Evolutionary conservation across 2,329 filamentous ascomycete species (phyloP), one percentile per base, ranked within the genome.

Genomic region (Penicillium sp.): DNA sequence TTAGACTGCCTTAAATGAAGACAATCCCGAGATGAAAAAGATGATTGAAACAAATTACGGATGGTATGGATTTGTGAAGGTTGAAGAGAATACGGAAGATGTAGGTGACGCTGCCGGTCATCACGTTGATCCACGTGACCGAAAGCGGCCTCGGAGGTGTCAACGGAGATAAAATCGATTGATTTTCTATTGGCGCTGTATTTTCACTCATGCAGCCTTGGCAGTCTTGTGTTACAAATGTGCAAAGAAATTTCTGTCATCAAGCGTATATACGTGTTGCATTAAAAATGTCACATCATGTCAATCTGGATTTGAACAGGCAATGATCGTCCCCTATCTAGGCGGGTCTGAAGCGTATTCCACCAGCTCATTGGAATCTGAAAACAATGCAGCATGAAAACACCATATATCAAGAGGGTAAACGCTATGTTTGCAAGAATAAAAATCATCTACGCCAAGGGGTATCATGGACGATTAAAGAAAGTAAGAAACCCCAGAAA

Each of bases 111-210:
- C 26, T 52, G 39, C 48, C 49, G 29, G 56, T 46, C 58, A 63
- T 65, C 57, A 64, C 57, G 54, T 57, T 58, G 13, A 22, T 27
- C 44, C 65, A 66, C 65, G 65, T 67, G 64, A 66, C 58, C 29
- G 37, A 33, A 54, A 52, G 45, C 58, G 49, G 52, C 45, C 51
- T 66, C 63, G 64, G 64, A 39, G 56, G 21, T 58, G 54, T 52
- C 33, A 31, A 51, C 60, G 61, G 61, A 61, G 59, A 50, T 66
- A 63, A 57, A 37, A 26, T 56, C 54, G 58, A 46, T 42, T 3
- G 50, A 31, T 27, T 16, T 26, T 26, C 19, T 31, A 49, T 37
- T 31, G 21, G 29, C 21, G 9, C 13, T 27, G 22, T 4, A 35
- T 7, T 37, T 35, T 35, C 27, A 22, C 44, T 46, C 43, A 46